A percentile compares a stretch with the other conserved stretches of the same genome.
Evolutionary conservation across 208 protist species (phyloP).

Genomic region (Leishmania amazonensis): DNA sequence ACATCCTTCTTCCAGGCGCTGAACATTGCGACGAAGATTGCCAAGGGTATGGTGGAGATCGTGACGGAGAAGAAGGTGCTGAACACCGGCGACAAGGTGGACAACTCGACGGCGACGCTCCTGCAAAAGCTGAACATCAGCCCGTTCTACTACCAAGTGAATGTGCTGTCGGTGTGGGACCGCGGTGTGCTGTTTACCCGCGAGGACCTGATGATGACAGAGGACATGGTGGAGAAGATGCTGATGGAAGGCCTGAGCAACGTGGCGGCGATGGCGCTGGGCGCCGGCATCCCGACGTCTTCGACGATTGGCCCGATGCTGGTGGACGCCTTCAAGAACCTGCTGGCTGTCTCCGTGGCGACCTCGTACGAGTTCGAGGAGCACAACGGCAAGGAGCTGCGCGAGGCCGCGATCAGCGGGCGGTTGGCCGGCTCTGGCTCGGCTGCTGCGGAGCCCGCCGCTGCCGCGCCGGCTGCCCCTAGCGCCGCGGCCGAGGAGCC

Average conservation of each 20-base stretch:
- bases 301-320: constrained; percentile 96
- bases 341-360: constrained; percentile 95
- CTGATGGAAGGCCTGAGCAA: constrained; percentile 92
- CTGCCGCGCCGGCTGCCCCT: constrained; percentile 38
- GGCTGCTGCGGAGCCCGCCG: constrained; percentile 55
- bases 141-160: constrained; percentile 98
- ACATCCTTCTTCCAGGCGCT: constrained; percentile 99
- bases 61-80: constrained; percentile 96
- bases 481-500: constrained; percentile 51
- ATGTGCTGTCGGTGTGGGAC: constrained; percentile 95
- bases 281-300: constrained; percentile 93
- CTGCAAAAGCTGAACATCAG: constrained; percentile 98
- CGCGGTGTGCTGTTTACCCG: constrained; percentile 94
- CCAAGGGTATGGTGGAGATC: constrained; percentile 99
- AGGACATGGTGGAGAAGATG: constrained; percentile 89
- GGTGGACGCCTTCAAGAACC: constrained; percentile 97
- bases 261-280: constrained; percentile 96
- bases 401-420: constrained; percentile 89
- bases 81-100: constrained; percentile 96
- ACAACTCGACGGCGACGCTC: constrained; percentile 97
- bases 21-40: constrained; percentile 99
- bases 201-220: constrained; percentile 95
- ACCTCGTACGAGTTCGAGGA: constrained; percentile 94
- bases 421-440: constrained; percentile 75
- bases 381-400: constrained; percentile 83